These are phyloP conservation scores for Sarocladium brachiariae DNA, from an alignment of 2,329 filamentous ascomycete genomes.

Conservation along the genomic window DNA sequence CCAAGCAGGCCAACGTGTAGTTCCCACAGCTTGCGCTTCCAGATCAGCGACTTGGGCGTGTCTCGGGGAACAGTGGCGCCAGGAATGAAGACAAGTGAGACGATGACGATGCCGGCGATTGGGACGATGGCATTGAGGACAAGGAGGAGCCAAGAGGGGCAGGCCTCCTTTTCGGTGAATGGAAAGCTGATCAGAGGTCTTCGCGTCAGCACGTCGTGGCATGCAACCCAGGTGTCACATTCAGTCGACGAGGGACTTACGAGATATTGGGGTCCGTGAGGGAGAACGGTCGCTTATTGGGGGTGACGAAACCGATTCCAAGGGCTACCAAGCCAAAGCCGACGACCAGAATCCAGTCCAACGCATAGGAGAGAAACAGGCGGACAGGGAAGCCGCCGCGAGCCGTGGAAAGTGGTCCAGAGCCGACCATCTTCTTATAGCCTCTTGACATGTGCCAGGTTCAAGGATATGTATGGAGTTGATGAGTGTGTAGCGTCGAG, in stretches of 20 bases:
- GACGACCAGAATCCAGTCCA: slow-evolving; percentile 68
- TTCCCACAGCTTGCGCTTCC: slow-evolving; percentile 85
- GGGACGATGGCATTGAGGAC: slow-evolving; percentile 60
- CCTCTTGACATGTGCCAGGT: slow-evolving; percentile 17
- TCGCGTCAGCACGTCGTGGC: not conserved
- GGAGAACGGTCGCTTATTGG: slow-evolving; percentile 65
- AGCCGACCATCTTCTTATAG: slow-evolving; percentile 22
- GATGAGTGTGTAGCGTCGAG: slow-evolving; percentile 12
- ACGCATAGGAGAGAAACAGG: slow-evolving; percentile 56
- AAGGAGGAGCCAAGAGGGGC: slow-evolving; percentile 59
- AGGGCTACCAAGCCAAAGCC: slow-evolving; percentile 50
- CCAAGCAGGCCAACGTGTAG: slow-evolving; percentile 82
- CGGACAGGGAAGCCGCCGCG: slow-evolving; percentile 23
- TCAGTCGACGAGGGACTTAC: slow-evolving; percentile 24
- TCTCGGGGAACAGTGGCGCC: slow-evolving; percentile 58
- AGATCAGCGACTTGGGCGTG: slow-evolving; percentile 58
- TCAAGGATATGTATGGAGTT: too few relatives aligned
- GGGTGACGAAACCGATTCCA: slow-evolving; percentile 52
- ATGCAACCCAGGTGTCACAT: too few relatives aligned
- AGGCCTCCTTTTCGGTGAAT: slow-evolving; percentile 61
- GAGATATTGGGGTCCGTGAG: slow-evolving; percentile 69
- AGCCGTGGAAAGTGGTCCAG: slow-evolving; percentile 15
- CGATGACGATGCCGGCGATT: slow-evolving; percentile 57
- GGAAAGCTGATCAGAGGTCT: slow-evolving; percentile 50
- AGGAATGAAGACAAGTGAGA: slow-evolving; percentile 65